Evolutionary conservation across 2,329 filamentous ascomycete species (phyloP), one percentile per base, ranked within the genome.

Genomic region (Helicocarpus griseus): DNA sequence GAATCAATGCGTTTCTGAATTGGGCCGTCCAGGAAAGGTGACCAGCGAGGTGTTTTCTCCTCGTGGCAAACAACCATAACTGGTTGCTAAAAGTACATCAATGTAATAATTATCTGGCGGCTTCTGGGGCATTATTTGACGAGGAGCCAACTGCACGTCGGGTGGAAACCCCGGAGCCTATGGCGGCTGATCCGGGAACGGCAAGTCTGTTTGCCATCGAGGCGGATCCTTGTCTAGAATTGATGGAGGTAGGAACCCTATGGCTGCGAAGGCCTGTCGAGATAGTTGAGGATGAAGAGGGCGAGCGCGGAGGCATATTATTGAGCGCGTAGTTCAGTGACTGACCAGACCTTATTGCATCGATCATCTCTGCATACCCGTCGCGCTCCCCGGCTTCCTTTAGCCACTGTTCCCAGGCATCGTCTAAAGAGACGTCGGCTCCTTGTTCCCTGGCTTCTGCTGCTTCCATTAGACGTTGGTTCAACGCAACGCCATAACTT

Each of bases 401-500:
- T 52, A 80, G 63, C 70, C 77, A 80, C 58, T 79, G 77, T 58
- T 81, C 78, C 74, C 76, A 80, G 51, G 72, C 69, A 48, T 69
- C 67, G 36, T 73, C 70, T 5, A 73, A 59, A 22, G 70, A 63
- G 31, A 73, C 72, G 53, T 73, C 61, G 21, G 65, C 69, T 35
- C 75, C 75, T 54, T 71, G 70, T 53, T 76, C 74, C 52, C 76
- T 70, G 36, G 76, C 73, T n/a, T 74, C 76, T 9, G 74, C 76
- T 22, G 75, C 76, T 47, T 73, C 74, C 35, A 78, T 64, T 13
- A 79, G 69, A 33, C 75, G 74, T 53, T 76, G 69, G 58, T 79
- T 79, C 54, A 75, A 59, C 48, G 68, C 71, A 55, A 77, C 69
- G 7, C 77, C 77, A 47, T 76, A 74, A 59, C 74, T 77, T 58